Evolutionary conservation across 495 filamentous ascomycete genomes (phyloP).

Genomic region (Penicillium odoratum): DNA sequence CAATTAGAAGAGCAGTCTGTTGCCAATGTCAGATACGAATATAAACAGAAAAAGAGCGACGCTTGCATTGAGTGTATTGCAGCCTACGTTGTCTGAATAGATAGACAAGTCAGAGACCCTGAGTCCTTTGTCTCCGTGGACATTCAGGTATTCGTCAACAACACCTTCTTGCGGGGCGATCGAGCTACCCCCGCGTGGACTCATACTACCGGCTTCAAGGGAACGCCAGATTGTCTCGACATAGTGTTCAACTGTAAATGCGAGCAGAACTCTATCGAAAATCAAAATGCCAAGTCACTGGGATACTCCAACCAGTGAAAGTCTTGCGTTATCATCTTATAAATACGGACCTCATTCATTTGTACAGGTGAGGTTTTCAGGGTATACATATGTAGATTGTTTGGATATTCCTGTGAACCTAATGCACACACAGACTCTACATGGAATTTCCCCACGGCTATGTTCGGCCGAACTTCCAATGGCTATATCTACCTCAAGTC

Average conservation of each 20-base stretch:
- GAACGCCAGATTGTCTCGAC: slow-evolving; percentile 81
- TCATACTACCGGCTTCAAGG: slow-evolving; percentile 76
- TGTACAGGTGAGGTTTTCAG: background rate
- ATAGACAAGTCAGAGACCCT: slow-evolving; percentile 82
- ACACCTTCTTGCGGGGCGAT: slow-evolving; percentile 77
- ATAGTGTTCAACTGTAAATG: slow-evolving; percentile 48
- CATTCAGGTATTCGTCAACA: slow-evolving; percentile 75
- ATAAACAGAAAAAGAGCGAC: background rate
- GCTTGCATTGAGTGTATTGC: slow-evolving; percentile 64
- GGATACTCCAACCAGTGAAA: too few species aligned
- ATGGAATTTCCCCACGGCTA: background rate
- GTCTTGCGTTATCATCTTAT: too few species aligned
- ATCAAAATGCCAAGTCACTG: too few species aligned
- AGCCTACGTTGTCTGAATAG: slow-evolving; percentile 80
- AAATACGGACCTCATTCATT: background rate
- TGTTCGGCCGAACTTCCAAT: background rate
- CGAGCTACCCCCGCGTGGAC: slow-evolving; percentile 72
- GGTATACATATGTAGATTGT: background rate
- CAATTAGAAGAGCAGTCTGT: slow-evolving; percentile 74
- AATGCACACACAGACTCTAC: background rate
- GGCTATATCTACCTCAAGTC: background rate
- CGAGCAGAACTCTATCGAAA: background rate
- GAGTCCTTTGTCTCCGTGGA: slow-evolving; percentile 76
- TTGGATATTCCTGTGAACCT: background rate
- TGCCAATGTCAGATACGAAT: background rate